Conservation (phyloP, 2,329 filamentous ascomycete genomes). For the Scorias spongiosa region DNA sequence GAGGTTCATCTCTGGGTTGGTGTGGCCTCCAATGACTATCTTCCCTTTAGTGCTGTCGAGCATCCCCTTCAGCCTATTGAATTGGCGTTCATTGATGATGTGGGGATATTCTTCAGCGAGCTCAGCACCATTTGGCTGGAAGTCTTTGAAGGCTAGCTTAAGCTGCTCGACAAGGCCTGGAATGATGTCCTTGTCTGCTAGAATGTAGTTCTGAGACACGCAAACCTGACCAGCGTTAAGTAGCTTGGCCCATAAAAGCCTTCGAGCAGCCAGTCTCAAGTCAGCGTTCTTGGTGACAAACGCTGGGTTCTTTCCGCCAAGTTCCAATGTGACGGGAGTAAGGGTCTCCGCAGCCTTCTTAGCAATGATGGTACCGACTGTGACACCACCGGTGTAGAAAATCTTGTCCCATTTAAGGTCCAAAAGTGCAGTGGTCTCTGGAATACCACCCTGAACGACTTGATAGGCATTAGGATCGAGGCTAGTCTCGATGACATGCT, state of each 20-base stretch:
- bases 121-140: constrained; percentile 71
- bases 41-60: constrained; percentile 70
- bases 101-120: constrained; percentile 63
- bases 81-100: constrained; percentile 69
- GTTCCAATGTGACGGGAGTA: constrained; percentile 77
- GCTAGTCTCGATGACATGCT: constrained; percentile 58
- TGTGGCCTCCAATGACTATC: constrained; percentile 72
- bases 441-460: constrained; percentile 65
- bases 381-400: constrained; percentile 75
- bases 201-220: constrained; percentile 80
- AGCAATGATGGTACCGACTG: constrained; percentile 48
- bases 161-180: constrained; percentile 60
- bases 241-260: constrained; percentile 79
- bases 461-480: constrained; percentile 66
- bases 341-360: constrained; percentile 39
- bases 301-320: constrained; percentile 83
- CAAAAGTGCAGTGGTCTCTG: constrained; percentile 68
- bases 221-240: constrained; percentile 84
- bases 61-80: constrained; percentile 75
- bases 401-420: constrained; percentile 96
- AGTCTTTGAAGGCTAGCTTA: constrained; percentile 54
- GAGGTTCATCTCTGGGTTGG: constrained; percentile 65
- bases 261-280: constrained; percentile 61
- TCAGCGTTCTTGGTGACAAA: constrained; percentile 78
- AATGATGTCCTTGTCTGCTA: constrained; percentile 63